Evolutionary conservation across 2,329 filamentous ascomycete genomes (phyloP).

Genomic region (Microcera coccophila): DNA sequence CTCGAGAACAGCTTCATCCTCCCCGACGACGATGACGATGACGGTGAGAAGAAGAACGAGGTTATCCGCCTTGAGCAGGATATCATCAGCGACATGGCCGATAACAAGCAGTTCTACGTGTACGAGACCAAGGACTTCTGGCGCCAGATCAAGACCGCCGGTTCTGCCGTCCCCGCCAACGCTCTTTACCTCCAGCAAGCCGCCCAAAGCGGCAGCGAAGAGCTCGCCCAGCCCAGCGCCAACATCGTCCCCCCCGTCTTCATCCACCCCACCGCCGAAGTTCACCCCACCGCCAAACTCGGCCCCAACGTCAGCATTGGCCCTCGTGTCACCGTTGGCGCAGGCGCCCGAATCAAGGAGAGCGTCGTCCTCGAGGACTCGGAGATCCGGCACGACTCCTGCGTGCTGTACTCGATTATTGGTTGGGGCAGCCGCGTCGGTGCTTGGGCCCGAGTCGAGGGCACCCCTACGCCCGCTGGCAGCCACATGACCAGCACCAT

Average conservation of each 20-base stretch:
- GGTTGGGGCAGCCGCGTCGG: slow-evolving; percentile 95
- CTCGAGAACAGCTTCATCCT: slow-evolving; percentile 63
- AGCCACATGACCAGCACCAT: slow-evolving; percentile 93
- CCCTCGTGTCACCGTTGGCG: slow-evolving; percentile 77
- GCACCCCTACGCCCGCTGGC: slow-evolving; percentile 79
- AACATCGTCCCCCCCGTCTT: slow-evolving; percentile 90
- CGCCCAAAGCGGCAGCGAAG: slow-evolving; percentile 70
- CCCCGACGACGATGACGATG: slow-evolving; percentile 49
- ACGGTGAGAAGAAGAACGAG: slow-evolving; percentile 75
- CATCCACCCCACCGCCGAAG: slow-evolving; percentile 85
- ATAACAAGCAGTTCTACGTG: slow-evolving; percentile 97
- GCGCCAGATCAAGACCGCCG: slow-evolving; percentile 99
- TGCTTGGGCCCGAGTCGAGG: slow-evolving; percentile 97
- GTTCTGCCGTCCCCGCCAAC: slow-evolving; percentile 93
- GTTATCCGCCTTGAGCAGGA: slow-evolving; percentile 96
- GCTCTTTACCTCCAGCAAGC: slow-evolving; percentile 95
- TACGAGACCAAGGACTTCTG: slow-evolving; percentile 99
- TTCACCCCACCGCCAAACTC: slow-evolving; percentile 93
- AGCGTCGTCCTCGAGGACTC: slow-evolving; percentile 91
- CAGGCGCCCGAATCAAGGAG: slow-evolving; percentile 91
- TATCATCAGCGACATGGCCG: slow-evolving; percentile 89
- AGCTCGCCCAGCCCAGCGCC: slow-evolving; percentile 77
- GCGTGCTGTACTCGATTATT: slow-evolving; percentile 91
- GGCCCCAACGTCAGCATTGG: slow-evolving; percentile 96
- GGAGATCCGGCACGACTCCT: slow-evolving; percentile 95